Evolutionary conservation across 805 yeast species (phyloP).

Genomic region (Candida koratica): DNA sequence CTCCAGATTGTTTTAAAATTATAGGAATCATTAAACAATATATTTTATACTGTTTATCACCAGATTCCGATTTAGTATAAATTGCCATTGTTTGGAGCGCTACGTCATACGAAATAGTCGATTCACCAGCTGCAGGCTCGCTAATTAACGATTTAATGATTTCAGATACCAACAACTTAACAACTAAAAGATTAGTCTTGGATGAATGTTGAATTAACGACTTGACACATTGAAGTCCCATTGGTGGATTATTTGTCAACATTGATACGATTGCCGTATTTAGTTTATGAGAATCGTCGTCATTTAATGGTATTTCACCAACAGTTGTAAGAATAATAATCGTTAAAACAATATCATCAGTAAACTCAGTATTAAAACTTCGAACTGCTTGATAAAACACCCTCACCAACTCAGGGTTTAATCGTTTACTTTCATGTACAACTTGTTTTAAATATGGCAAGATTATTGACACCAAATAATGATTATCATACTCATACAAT

Average conservation of each 20-base stretch:
- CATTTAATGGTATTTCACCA: slow-evolving; percentile 28
- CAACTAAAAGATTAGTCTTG: slow-evolving; percentile 24
- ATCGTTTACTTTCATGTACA: slow-evolving; percentile 21
- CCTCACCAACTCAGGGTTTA: slow-evolving; percentile 19
- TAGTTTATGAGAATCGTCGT: slow-evolving; percentile 21
- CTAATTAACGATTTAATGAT: slow-evolving; percentile 31
- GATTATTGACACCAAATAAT: slow-evolving; percentile 44
- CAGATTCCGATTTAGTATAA: slow-evolving; percentile 33
- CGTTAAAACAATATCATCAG: slow-evolving; percentile 29
- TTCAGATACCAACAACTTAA: slow-evolving; percentile 45
- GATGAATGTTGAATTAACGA: slow-evolving; percentile 44
- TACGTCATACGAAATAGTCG: slow-evolving; percentile 15
- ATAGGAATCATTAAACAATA: slow-evolving; percentile 35
- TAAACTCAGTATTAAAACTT: slow-evolving; percentile 17
- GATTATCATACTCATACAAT: slow-evolving; percentile 44
- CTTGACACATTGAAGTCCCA: slow-evolving; percentile 55
- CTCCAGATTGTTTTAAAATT: slow-evolving; percentile 28
- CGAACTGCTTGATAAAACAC: slow-evolving; percentile 27
- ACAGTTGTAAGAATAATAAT: slow-evolving; percentile 31
- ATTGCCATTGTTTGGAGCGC: slow-evolving; percentile 49
- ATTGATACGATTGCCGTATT: slow-evolving; percentile 24
- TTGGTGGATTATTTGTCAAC: slow-evolving; percentile 22
- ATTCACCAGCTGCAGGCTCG: slow-evolving; percentile 4
- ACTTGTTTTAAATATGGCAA: slow-evolving; percentile 41
- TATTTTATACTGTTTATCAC: slow-evolving; percentile 24